Evolutionary conservation across 495 filamentous ascomycete genomes (phyloP).

Genomic region (Aspergillus heteromorphus): DNA sequence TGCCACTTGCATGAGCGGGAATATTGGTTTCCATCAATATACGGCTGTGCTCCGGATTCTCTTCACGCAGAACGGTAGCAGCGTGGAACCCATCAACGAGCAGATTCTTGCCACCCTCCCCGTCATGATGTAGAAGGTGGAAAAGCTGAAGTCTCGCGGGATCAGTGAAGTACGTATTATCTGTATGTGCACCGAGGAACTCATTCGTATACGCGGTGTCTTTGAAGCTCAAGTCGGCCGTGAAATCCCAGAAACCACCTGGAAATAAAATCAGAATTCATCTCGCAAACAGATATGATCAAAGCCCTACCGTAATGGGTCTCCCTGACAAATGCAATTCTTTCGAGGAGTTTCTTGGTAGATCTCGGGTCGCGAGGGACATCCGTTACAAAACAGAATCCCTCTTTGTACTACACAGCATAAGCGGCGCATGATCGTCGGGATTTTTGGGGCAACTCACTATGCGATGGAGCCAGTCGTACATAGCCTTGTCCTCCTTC

Average conservation of each 20-base stretch:
- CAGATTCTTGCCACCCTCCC: constrained; percentile 62
- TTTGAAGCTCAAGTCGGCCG: constrained; percentile 75
- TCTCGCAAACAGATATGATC: not conserved
- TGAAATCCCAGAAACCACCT: constrained; percentile 93
- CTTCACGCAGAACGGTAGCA: constrained; percentile 47
- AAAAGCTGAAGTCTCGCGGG: constrained; percentile 86
- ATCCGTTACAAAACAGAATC: constrained; percentile 65
- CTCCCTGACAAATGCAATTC: constrained; percentile 73
- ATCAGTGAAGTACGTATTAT: constrained; percentile 90
- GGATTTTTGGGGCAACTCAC: constrained; percentile 29
- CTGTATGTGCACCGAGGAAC: constrained; percentile 73
- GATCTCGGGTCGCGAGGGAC: constrained; percentile 62
- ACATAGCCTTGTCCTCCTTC: constrained; percentile 46
- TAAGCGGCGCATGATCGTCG: not conserved
- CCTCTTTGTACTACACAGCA: constrained; percentile 44
- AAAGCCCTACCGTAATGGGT: constrained; percentile 73
- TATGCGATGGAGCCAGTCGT: constrained; percentile 54
- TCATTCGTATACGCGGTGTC: constrained; percentile 92
- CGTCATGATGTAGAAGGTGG: constrained; percentile 77
- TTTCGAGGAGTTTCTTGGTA: constrained; percentile 66
- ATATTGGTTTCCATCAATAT: constrained; percentile 49
- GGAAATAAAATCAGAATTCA: constrained; percentile 3
- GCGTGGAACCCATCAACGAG: constrained; percentile 81
- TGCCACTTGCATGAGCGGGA: constrained; percentile 77
- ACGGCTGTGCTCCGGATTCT: constrained; percentile 46